Conservation (phyloP, 495 filamentous ascomycete species). For the Acidomyces sp. region DNA sequence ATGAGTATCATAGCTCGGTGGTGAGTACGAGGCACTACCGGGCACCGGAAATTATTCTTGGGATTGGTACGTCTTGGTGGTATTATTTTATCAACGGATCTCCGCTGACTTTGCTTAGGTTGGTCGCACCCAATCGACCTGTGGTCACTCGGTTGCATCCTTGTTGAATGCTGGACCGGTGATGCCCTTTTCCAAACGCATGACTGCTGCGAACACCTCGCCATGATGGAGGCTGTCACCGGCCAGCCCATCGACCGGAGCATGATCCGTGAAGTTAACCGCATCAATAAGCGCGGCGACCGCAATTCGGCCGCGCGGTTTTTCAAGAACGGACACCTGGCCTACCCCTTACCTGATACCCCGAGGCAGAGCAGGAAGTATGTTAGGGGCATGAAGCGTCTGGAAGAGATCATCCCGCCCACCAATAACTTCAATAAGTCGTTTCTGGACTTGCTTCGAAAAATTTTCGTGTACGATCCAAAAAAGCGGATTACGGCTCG, state of each 20-base stretch:
- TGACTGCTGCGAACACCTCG: slow-evolving; percentile 92
- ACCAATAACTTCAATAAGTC: slow-evolving; percentile 64
- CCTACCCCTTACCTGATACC: slow-evolving; percentile 81
- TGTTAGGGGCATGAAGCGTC: slow-evolving; percentile 84
- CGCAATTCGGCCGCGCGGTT: slow-evolving; percentile 70
- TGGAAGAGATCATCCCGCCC: slow-evolving; percentile 84
- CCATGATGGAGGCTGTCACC: slow-evolving; percentile 76
- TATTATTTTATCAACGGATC: background rate
- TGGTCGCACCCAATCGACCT: slow-evolving; percentile 98
- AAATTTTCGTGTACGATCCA: slow-evolving; percentile 94
- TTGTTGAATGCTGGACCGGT: slow-evolving; percentile 98
- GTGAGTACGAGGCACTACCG: slow-evolving; percentile 94
- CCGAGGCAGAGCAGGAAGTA: slow-evolving; percentile 81
- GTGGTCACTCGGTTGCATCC: slow-evolving; percentile 97
- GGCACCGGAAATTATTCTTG: slow-evolving; percentile 93
- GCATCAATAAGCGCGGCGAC: slow-evolving; percentile 44
- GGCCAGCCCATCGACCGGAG: slow-evolving; percentile 46
- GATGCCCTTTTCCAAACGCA: slow-evolving; percentile 97
- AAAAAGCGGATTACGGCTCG: slow-evolving; percentile 81
- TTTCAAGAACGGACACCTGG: slow-evolving; percentile 51
- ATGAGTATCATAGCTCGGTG: slow-evolving; percentile 95
- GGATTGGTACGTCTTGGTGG: slow-evolving; percentile 39
- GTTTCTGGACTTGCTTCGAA: slow-evolving; percentile 76
- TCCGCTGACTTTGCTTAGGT: slow-evolving; percentile 24
- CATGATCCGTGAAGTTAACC: slow-evolving; percentile 62